These are phyloP conservation scores for Penstemon davidsonii DNA, from an alignment of 257 asterid species.

Conservation along the genomic window DNA sequence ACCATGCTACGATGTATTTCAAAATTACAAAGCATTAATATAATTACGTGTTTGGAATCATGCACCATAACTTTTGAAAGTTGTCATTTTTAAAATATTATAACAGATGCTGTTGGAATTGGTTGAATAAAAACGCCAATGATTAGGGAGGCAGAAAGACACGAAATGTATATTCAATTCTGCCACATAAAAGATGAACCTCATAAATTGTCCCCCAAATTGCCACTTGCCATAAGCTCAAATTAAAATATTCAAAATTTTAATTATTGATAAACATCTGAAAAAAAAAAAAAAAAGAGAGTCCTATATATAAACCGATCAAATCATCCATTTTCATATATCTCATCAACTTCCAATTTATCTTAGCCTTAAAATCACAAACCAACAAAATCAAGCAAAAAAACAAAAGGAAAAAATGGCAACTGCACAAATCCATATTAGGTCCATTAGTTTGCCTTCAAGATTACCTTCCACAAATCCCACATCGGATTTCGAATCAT, in stretches of 20 bases:
- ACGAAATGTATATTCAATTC: constrained; percentile 41
- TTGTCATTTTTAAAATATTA: too few species aligned
- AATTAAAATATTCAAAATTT: not conserved
- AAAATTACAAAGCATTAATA: too few species aligned
- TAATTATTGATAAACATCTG: not conserved
- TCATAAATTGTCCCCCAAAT: too few species aligned
- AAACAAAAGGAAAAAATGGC: constrained; percentile 40
- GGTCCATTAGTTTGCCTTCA: constrained; percentile 85
- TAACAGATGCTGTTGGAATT: constrained; percentile 11
- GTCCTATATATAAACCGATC: constrained; percentile 40
- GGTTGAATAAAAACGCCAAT: constrained; percentile 37
- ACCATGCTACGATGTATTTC: too few species aligned
- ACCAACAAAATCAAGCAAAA: not conserved
- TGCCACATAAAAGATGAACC: constrained; percentile 7
- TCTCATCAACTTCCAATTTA: not conserved
- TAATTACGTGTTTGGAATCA: too few species aligned
- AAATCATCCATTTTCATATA: constrained; percentile 15
- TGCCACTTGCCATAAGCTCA: too few species aligned
- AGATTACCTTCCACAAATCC: constrained; percentile 53
- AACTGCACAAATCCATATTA: constrained; percentile 41
- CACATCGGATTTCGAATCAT: constrained; percentile 40
- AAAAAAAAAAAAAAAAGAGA: constrained; percentile 37
- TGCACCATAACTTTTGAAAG: too few species aligned
- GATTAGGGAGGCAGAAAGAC: constrained; percentile 45
- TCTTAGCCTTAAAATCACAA: not conserved